Percentiles rank a stretch among this genome's conserved stretches.
Conservation (phyloP, 257 asterid species). For the Eustoma russellianum region DNA sequence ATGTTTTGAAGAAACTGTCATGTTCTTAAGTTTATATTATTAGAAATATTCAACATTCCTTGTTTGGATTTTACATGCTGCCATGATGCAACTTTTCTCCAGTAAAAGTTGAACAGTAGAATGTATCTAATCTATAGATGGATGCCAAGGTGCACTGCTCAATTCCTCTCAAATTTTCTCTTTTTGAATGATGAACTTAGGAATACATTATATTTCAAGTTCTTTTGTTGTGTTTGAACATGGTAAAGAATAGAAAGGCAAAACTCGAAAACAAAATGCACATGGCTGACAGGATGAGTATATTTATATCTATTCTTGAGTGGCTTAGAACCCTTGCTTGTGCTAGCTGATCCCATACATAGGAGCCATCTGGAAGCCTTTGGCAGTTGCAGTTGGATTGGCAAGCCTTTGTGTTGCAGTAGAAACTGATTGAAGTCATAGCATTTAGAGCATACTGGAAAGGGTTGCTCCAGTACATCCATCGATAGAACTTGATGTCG, state of each 20-base stretch:
- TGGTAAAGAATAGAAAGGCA: conserved; percentile 6
- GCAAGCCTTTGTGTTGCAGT: conserved; percentile 5
- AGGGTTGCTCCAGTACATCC: conserved; percentile 11
- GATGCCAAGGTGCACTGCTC: neutral
- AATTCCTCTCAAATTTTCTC: neutral
- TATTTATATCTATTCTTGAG: neutral
- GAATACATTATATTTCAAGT: neutral
- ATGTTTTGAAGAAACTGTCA: too few relatives aligned
- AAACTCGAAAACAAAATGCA: conserved; percentile 4
- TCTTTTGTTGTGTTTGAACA: conserved; percentile 2
- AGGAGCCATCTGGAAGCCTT: conserved; percentile 13
- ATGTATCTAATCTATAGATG: neutral
- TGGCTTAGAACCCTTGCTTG: neutral
- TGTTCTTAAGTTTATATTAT: too few relatives aligned
- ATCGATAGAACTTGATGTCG: neutral
- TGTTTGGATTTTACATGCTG: neutral
- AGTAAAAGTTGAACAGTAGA: neutral
- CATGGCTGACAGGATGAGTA: conserved; percentile 9
- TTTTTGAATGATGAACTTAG: neutral
- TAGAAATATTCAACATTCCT: too few relatives aligned
- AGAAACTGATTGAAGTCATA: conserved; percentile 10
- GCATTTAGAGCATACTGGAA: conserved; percentile 9
- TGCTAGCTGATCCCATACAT: conserved; percentile 10
- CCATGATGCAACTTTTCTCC: neutral
- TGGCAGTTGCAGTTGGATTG: conserved; percentile 3